Conservation (phyloP, 257 asterid genomes). For the Rubia yunnanensis region DNA sequence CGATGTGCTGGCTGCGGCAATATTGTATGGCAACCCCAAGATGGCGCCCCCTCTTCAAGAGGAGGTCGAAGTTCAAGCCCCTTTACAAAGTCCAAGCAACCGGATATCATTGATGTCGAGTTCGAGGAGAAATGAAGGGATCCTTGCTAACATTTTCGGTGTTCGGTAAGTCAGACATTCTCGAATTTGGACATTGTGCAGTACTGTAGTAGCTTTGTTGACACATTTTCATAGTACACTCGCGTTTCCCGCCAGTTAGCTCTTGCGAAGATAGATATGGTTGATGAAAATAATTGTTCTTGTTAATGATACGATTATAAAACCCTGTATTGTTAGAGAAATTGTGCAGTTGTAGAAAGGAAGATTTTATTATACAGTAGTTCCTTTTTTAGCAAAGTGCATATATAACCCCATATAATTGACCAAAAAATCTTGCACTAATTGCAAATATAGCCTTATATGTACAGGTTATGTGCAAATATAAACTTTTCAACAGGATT, state of each 20-base stretch:
- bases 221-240: conserved; percentile 4
- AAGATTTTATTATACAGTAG: too few relatives aligned
- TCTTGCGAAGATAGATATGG: too few relatives aligned
- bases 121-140: conserved; percentile 72
- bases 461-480: too few relatives aligned
- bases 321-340: too few relatives aligned
- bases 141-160: neutral
- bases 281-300: too few relatives aligned
- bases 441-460: too few relatives aligned
- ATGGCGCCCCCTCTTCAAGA: conserved; percentile 50
- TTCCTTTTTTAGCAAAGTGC: too few relatives aligned
- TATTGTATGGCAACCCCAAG: conserved; percentile 87
- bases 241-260: neutral
- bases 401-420: too few relatives aligned
- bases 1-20: conserved; percentile 83
- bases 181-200: neutral
- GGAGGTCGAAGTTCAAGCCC: conserved; percentile 49
- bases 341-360: too few relatives aligned
- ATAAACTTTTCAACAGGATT: too few relatives aligned
- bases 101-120: conserved; percentile 82
- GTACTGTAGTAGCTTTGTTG: neutral
- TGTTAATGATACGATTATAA: too few relatives aligned
- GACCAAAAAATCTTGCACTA: too few relatives aligned
- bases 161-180: neutral
- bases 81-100: conserved; percentile 68